Evolutionary conservation across 225 moss, liverwort and hornwort genomes (phyloP).

Genomic region (Marchantia paleacea): DNA sequence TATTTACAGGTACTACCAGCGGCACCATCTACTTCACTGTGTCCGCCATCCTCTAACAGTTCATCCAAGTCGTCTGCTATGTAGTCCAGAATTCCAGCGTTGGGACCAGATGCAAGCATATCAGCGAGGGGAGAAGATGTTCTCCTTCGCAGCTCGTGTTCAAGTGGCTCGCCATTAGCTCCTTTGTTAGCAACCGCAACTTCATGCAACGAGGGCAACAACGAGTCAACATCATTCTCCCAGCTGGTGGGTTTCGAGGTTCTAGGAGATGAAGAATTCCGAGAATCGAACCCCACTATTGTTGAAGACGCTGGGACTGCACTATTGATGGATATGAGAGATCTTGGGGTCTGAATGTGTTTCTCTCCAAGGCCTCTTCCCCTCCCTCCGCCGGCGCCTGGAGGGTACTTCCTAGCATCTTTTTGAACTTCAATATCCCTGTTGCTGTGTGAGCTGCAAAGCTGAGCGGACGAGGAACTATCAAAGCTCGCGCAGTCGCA

Average conservation of each 20-base stretch:
- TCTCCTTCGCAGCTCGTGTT: slow-evolving; percentile 47
- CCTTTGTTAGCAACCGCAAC: slow-evolving; percentile 40
- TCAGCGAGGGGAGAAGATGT: slow-evolving; percentile 76
- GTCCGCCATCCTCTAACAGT: slow-evolving; percentile 26
- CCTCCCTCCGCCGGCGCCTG: slow-evolving; percentile 42
- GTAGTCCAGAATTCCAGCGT: slow-evolving; percentile 44
- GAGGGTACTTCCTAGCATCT: slow-evolving; percentile 57
- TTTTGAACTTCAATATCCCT: slow-evolving; percentile 37
- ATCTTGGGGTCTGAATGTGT: slow-evolving; percentile 31
- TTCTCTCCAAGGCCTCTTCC: slow-evolving; percentile 47
- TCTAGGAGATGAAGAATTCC: slow-evolving; percentile 40
- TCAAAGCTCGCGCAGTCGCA: slow-evolving; percentile 49
- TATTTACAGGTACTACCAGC: slow-evolving; percentile 33
- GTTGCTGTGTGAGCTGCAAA: slow-evolving; percentile 25
- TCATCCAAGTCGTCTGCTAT: slow-evolving; percentile 45
- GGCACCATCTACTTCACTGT: slow-evolving; percentile 24
- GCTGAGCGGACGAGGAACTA: slow-evolving; percentile 36
- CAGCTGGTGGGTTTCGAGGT: slow-evolving; percentile 30
- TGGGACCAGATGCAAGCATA: slow-evolving; percentile 68
- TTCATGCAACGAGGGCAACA: slow-evolving; percentile 35
- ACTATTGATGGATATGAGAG: slow-evolving; percentile 44
- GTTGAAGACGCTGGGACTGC: slow-evolving; percentile 61
- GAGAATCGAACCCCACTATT: slow-evolving; percentile 80
- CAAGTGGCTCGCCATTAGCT: slow-evolving; percentile 34
- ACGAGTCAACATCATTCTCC: slow-evolving; percentile 22